Conservation (phyloP, 2,329 filamentous ascomycete species). For the Nakataea oryzae region DNA sequence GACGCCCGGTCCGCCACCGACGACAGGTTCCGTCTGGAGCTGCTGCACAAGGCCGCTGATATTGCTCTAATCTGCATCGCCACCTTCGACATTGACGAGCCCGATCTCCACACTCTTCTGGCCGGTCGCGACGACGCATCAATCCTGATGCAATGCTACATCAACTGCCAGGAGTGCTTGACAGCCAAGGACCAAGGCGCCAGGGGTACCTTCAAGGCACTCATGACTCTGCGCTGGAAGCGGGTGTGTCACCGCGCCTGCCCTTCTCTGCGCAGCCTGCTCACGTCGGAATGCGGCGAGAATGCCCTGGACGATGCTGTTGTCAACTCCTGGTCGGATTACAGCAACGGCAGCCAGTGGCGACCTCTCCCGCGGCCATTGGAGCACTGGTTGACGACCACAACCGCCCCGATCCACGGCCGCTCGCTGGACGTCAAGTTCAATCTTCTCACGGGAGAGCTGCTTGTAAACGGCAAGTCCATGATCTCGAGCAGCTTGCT, state of each 20-base stretch:
- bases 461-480: constrained; percentile 37
- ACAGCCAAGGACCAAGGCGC: not conserved
- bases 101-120: constrained; percentile 18
- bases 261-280: constrained; percentile 8
- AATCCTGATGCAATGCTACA: constrained; percentile 23
- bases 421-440: constrained; percentile 25
- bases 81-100: constrained; percentile 32
- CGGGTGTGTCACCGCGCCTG: constrained; percentile 11
- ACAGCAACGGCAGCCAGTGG: constrained; percentile 7
- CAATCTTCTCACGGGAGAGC: constrained; percentile 37
- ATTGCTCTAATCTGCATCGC: constrained; percentile 28
- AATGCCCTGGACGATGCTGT: constrained; percentile 16
- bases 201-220: constrained; percentile 6
- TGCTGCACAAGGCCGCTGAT: constrained; percentile 23
- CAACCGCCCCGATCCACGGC: not conserved
- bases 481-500: not conserved
- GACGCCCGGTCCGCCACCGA: constrained; percentile 15
- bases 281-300: not conserved
- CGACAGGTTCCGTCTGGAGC: constrained; percentile 13
- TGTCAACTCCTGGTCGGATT: constrained; percentile 15
- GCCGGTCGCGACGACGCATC: constrained; percentile 14
- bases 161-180: constrained; percentile 21
- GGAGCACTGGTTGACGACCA: constrained; percentile 13
- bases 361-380: not conserved
- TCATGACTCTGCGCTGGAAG: constrained; percentile 16